phyloP scores from a whole-genome alignment of 257 asterid species.

The Sherardia arvensis region DNA sequence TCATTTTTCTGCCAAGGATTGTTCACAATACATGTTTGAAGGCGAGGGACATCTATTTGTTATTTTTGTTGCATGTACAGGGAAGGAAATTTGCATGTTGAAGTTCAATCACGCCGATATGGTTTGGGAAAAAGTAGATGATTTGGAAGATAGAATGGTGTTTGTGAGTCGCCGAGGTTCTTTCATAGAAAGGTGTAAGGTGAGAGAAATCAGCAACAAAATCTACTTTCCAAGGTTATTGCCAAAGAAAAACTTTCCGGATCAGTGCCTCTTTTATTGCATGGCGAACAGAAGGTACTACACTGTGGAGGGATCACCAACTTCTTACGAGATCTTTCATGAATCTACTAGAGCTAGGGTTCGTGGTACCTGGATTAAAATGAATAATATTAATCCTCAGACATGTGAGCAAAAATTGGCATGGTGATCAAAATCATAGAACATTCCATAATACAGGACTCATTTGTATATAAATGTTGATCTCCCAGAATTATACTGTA shows the following conservation, averaged over 20 bases:
- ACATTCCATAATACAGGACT: too few relatives aligned
- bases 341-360: neutral
- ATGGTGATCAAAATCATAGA: too few relatives aligned
- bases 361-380: neutral
- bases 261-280: too few relatives aligned
- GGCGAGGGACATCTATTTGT: neutral
- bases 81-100: neutral
- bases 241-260: too few relatives aligned
- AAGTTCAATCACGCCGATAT: neutral
- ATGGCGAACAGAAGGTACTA: too few relatives aligned
- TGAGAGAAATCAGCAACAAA: neutral
- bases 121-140: conserved; percentile 1
- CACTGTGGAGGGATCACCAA: too few relatives aligned
- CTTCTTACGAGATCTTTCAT: neutral
- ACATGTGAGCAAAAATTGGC: neutral
- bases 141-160: conserved; percentile 13
- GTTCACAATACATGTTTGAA: neutral
- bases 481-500: too few relatives aligned
- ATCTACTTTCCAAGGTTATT: neutral
- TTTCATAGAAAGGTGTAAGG: neutral
- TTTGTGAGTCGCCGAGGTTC: neutral
- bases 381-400: neutral
- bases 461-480: too few relatives aligned
- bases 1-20: neutral
- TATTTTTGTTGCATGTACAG: neutral